Evolutionary conservation across 179 eudicot species (phyloP), one percentile per base, ranked within the genome.

Genomic region (Actinidia polygama): DNA sequence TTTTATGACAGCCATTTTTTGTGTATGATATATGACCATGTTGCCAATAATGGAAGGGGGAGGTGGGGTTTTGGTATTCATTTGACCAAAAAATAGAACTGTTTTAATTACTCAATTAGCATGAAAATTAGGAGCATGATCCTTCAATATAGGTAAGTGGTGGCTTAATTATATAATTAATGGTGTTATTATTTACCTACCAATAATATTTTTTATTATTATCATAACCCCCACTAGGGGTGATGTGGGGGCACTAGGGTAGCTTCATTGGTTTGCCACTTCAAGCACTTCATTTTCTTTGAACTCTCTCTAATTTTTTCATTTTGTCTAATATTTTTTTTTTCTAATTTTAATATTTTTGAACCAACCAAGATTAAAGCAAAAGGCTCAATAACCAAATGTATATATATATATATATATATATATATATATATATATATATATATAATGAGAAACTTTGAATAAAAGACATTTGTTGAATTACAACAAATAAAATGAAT

Each of bases 231-330:
- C n/a, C 68, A 10, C 67, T 44, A 18, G 19, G 14, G 10, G 49
- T 10, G 64, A 40, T 46, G 80, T 77, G n/a, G 80, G 80, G 44
- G 80, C 80, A 77, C 80, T 59, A 77, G n/a, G 44, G 69, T 11
- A 19, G 24, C 50, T 36, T 75, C 51, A 77, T n/a, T 76, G 68
- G 68, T 12, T 40, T 77, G 21, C 66, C 79, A 75, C 64, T 36
- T 23, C 67, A 76, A 76, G 79, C 67, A 76, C 68, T 21, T 12
- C 0, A 15, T 71, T 46, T 18, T 73, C 36, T 7, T 10, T 16
- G n/a, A n/a, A n/a, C n/a, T n/a, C n/a, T n/a, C n/a, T n/a, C n/a
- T n/a, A n/a, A n/a, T n/a, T n/a, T n/a, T n/a, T n/a, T n/a, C n/a
- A n/a, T n/a, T n/a, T n/a, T n/a, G n/a, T 70, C 19, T 16, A 18